These are phyloP conservation scores for Carex parvula DNA, from an alignment of 176 grass and related monocot species.

Conservation along the genomic window DNA sequence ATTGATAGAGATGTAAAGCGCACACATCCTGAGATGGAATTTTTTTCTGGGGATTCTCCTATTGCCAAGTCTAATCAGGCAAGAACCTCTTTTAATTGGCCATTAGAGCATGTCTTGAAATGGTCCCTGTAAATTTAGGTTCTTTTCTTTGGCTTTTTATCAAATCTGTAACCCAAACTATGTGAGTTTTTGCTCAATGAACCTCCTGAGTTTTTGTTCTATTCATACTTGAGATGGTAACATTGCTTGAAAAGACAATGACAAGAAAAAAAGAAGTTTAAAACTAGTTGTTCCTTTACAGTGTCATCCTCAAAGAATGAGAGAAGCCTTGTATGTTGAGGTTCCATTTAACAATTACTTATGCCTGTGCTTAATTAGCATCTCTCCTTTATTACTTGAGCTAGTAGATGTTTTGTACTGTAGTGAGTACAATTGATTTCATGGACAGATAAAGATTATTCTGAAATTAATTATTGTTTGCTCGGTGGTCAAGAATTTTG, in stretches of 20 bases:
- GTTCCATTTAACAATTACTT: neutral
- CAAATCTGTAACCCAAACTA: neutral
- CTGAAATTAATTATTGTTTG: neutral
- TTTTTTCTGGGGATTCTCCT: slow-evolving; percentile 64
- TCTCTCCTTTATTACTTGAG: neutral
- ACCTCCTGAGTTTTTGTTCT: neutral
- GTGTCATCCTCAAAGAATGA: neutral
- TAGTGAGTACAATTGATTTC: neutral
- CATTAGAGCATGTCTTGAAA: slow-evolving; percentile 2
- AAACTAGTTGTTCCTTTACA: neutral
- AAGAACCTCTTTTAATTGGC: neutral
- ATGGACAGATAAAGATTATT: neutral
- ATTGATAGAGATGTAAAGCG: slow-evolving; percentile 98
- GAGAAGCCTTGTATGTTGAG: neutral
- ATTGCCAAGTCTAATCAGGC: slow-evolving; percentile 85
- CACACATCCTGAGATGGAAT: slow-evolving; percentile 94
- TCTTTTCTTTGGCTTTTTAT: neutral
- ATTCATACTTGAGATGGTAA: neutral
- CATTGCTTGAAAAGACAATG: neutral
- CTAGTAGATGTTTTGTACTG: neutral
- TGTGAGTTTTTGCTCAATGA: neutral
- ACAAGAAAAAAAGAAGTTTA: neutral
- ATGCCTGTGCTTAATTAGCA: neutral
- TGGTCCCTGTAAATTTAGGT: slow-evolving; percentile 14
- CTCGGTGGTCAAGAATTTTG: neutral